Conservation (phyloP, 768 basidiomycete genomes). For the Neoboletus magnificus region DNA sequence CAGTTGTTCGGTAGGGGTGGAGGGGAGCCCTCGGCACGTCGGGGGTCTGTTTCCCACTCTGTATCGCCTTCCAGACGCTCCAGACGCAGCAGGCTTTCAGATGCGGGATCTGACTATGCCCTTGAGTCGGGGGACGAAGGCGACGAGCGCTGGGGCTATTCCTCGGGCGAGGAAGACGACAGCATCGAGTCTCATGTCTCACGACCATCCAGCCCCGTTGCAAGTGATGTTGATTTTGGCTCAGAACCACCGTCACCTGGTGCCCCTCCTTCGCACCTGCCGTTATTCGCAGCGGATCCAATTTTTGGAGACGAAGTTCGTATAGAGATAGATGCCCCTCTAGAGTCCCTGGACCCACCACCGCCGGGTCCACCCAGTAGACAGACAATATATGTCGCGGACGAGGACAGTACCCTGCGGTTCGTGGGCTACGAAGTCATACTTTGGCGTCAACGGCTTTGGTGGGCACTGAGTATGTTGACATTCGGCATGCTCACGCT, state of each 20-base stretch:
- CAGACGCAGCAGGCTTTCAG: conserved; percentile 50
- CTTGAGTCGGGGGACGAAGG: conserved; percentile 52
- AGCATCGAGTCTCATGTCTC: conserved; percentile 31
- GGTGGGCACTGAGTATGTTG: conserved; percentile 66
- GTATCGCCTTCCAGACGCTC: conserved; percentile 48
- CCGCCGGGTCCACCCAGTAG: conserved; percentile 80
- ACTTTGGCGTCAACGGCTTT: conserved; percentile 57
- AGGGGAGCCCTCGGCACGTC: conserved; percentile 42
- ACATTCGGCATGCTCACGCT: conserved; percentile 73
- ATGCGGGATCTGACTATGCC: conserved; percentile 57
- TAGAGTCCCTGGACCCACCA: conserved; percentile 63
- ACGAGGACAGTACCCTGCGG: conserved; percentile 86
- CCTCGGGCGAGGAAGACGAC: conserved; percentile 78
- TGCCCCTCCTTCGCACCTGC: conserved; percentile 45
- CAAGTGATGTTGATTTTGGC: conserved; percentile 66
- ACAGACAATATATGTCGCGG: conserved; percentile 80
- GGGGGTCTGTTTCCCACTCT: conserved; percentile 56
- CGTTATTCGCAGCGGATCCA: conserved; percentile 69
- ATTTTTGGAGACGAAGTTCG: conserved; percentile 82
- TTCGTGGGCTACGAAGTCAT: conserved; percentile 82
- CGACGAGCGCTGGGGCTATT: conserved; percentile 88
- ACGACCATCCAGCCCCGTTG: conserved; percentile 25
- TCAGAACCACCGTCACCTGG: conserved; percentile 65
- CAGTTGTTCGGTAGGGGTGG: conserved; percentile 58
- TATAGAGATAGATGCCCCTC: conserved; percentile 72